Conservation (phyloP, 768 basidiomycete genomes). For the Termitomyces sp. region DNA sequence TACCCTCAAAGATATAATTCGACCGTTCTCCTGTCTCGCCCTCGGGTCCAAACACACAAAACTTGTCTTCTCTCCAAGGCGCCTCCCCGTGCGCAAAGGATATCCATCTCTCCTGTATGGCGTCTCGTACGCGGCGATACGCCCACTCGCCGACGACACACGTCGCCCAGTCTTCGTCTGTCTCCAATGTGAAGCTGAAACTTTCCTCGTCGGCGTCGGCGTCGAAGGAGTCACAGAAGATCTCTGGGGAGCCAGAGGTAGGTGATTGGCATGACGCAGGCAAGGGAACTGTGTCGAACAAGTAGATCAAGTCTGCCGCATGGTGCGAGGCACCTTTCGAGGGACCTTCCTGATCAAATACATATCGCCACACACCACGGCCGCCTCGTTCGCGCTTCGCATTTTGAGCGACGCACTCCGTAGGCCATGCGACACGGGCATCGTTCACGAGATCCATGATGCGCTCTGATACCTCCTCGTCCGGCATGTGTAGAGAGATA, state of each 20-base stretch:
- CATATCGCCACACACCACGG: conserved; percentile 72
- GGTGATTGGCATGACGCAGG: conserved; percentile 33
- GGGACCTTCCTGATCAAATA: conserved; percentile 81
- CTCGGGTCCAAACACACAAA: conserved; percentile 81
- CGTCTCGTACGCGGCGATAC: conserved; percentile 65
- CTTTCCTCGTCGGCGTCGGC: conserved; percentile 37
- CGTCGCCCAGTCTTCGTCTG: conserved; percentile 47
- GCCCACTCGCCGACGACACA: conserved; percentile 65
- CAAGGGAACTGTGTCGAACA: conserved; percentile 73
- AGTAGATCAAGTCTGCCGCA: conserved; percentile 70
- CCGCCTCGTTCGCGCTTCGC: conserved; percentile 52
- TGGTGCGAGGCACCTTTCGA: conserved; percentile 65
- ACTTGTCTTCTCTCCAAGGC: conserved; percentile 69
- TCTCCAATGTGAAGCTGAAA: conserved; percentile 23
- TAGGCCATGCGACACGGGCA: conserved; percentile 74
- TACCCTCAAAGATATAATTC: conserved; percentile 59
- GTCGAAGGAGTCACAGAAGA: conserved; percentile 33
- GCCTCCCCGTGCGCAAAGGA: conserved; percentile 71
- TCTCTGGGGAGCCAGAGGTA: conserved; percentile 18
- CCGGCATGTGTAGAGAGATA: conserved; percentile 57
- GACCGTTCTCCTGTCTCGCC: conserved; percentile 78
- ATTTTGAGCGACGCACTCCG: conserved; percentile 57
- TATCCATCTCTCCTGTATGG: conserved; percentile 75
- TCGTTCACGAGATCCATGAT: conserved; percentile 77
- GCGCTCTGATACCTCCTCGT: conserved; percentile 65